These are phyloP conservation scores for Platanthera zijinensis DNA, from an alignment of 106 monocot species.

Conservation along the genomic window DNA sequence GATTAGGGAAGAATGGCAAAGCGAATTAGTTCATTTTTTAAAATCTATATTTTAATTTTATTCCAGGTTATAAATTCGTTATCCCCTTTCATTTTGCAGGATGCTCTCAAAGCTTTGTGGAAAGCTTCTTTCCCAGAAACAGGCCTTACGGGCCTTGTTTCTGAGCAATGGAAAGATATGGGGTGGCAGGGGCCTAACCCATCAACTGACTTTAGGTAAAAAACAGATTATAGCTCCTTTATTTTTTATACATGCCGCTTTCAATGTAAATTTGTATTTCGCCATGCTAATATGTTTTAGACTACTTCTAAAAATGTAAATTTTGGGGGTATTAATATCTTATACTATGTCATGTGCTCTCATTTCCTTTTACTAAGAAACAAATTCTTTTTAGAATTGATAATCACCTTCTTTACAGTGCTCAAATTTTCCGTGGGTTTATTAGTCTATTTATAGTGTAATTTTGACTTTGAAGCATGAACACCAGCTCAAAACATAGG, in stretches of 20 bases:
- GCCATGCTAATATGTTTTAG: not conserved
- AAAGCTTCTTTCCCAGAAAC: slow-evolving; percentile 61
- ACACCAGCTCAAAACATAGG: not conserved
- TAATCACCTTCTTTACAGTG: not conserved
- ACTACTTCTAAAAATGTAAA: not conserved
- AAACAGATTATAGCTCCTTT: not conserved
- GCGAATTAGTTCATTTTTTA: not conserved
- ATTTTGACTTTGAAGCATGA: not conserved
- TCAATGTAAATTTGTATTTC: too few species aligned
- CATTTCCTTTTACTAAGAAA: too few species aligned
- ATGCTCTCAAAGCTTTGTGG: slow-evolving; percentile 78
- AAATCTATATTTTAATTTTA: not conserved
- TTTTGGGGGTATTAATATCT: not conserved
- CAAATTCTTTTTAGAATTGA: not conserved
- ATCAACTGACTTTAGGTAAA: slow-evolving; percentile 86
- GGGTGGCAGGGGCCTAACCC: slow-evolving; percentile 91
- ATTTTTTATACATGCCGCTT: not conserved
- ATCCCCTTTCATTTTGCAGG: slow-evolving; percentile 24
- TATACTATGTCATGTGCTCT: not conserved
- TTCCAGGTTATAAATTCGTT: not conserved
- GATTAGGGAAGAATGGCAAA: not conserved
- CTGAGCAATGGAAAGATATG: slow-evolving; percentile 96
- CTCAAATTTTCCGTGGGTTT: not conserved
- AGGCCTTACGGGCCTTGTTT: slow-evolving; percentile 49
- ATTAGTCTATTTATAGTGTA: not conserved